Evolutionary conservation across 768 basidiomycete species (phyloP), one percentile per base, ranked within the genome.

Genomic region (Cystofilobasidium bisporidii): DNA sequence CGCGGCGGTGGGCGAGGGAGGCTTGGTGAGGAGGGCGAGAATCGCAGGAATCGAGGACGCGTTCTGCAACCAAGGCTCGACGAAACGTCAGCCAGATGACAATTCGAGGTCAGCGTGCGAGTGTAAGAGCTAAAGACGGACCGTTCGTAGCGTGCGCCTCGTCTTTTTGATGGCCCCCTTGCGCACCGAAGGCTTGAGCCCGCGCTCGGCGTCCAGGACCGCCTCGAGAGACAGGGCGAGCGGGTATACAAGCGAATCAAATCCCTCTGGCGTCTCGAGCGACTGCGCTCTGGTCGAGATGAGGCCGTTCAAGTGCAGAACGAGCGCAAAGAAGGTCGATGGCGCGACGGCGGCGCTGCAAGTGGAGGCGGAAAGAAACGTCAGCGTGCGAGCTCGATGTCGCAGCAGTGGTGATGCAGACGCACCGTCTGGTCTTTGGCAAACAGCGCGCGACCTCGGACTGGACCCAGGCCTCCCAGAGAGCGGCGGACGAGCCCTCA

Each of bases 101-200:
- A n/a, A n/a, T n/a, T n/a, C n/a, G n/a, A n/a, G n/a, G n/a, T n/a
- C n/a, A n/a, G n/a, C n/a, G n/a, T n/a, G n/a, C n/a, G n/a, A n/a
- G n/a, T n/a, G n/a, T n/a, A n/a, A n/a, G n/a, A n/a, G n/a, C n/a
- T n/a, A n/a, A n/a, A n/a, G n/a, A n/a, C n/a, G n/a, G n/a, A n/a
- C n/a, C 64, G 83, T 83, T 69, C 88, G 82, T 30, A 91, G 75
- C 28, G 86, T 83, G n/a, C 87, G 80, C 55, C 89, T 81, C 3
- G 81, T 79, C 41, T 83, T 81, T 14, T 85, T 82, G 30, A 87
- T 74, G 0, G 83, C 83, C 56, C 86, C 83, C 61, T 83, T 83
- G 64, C 82, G 81, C 69, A 91, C 67, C 2, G 86, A 81, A 0
- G 79, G 74, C 75, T 87, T 89, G 2, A 82, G 80, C 3, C 80